A percentile compares a stretch with the other conserved stretches of the same genome.
Evolutionary conservation across 345 rosid species (phyloP).

Genomic region (Citrus cavaleriei): DNA sequence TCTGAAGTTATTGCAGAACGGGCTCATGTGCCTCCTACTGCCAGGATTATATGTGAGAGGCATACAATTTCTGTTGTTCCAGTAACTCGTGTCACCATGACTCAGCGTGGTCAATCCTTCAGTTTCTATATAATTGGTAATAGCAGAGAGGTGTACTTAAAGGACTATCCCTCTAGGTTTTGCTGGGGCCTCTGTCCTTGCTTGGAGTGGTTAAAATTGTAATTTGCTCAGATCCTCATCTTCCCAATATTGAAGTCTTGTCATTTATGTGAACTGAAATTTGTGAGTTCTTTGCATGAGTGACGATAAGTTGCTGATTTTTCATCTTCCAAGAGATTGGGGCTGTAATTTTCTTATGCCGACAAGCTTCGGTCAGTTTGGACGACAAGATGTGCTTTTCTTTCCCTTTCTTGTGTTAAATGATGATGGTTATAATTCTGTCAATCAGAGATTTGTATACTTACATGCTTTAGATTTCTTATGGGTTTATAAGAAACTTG

Average conservation of each 20-base stretch:
- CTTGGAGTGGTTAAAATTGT: conserved; percentile 82
- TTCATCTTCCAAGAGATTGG: background rate
- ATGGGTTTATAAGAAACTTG: background rate
- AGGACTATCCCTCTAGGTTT: conserved; percentile 84
- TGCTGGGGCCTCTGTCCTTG: conserved; percentile 98
- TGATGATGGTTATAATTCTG: background rate
- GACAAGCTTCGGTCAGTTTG: background rate
- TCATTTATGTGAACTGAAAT: background rate
- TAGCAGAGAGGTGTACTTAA: conserved; percentile 80
- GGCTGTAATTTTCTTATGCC: background rate
- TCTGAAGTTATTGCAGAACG: conserved; percentile 82
- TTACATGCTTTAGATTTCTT: background rate
- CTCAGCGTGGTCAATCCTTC: conserved; percentile 62
- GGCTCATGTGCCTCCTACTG: conserved; percentile 61
- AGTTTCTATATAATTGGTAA: conserved; percentile 86
- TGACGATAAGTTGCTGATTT: background rate
- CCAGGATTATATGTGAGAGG: conserved; percentile 87
- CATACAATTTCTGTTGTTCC: conserved; percentile 86
- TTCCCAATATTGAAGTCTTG: background rate
- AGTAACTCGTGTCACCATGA: conserved; percentile 86
- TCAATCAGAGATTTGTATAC: background rate
- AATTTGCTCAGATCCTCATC: background rate
- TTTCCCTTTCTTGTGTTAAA: background rate
- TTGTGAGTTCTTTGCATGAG: background rate
- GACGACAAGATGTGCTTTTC: background rate